Percentiles rank a stretch among this genome's conserved stretches.
Evolutionary conservation across 192 early-diverging fungal species (phyloP).

Genomic region (Rhizophlyctis rosea): DNA sequence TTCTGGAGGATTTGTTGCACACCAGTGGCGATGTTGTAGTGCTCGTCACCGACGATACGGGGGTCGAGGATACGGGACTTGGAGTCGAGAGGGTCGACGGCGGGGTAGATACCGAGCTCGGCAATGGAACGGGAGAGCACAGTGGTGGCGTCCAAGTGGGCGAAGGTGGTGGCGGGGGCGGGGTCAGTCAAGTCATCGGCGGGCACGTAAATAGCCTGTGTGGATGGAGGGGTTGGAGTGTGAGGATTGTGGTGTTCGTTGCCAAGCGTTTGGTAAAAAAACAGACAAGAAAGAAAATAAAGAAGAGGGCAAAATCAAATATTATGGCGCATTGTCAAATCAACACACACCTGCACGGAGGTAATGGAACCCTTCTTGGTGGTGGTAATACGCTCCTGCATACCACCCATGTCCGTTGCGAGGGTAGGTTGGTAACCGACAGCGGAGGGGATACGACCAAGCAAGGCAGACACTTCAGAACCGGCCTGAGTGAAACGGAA

Average conservation of each 20-base stretch:
- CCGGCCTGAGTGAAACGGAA: conserved; percentile 99
- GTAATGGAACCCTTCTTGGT: conserved; percentile 99
- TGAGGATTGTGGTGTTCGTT: not conserved
- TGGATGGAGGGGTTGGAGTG: not conserved
- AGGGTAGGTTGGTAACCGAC: conserved; percentile 99
- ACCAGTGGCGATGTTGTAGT: conserved; percentile 90
- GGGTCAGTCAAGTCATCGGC: conserved; percentile 99
- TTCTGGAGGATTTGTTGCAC: conserved; percentile 96
- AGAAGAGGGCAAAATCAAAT: not conserved
- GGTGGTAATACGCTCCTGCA: conserved; percentile 99
- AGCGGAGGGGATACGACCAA: conserved; percentile 99
- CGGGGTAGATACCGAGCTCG: conserved; percentile 99
- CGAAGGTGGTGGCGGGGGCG: conserved; percentile 98
- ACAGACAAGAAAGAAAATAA: conserved; percentile 8
- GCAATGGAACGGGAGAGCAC: conserved; percentile 98
- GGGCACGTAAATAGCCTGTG: conserved; percentile 94
- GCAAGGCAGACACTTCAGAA: conserved; percentile 98
- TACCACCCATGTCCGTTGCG: conserved; percentile 98
- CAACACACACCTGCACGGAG: conserved; percentile 66
- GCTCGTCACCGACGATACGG: conserved; percentile 91
- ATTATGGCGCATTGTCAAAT: not conserved
- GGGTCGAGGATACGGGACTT: conserved; percentile 98
- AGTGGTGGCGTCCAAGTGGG: conserved; percentile 99
- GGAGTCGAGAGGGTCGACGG: conserved; percentile 97
- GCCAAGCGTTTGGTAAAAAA: too few relatives aligned